phyloP scores from a whole-genome alignment of 2,329 filamentous ascomycete species.

The Trichophyton simii region DNA sequence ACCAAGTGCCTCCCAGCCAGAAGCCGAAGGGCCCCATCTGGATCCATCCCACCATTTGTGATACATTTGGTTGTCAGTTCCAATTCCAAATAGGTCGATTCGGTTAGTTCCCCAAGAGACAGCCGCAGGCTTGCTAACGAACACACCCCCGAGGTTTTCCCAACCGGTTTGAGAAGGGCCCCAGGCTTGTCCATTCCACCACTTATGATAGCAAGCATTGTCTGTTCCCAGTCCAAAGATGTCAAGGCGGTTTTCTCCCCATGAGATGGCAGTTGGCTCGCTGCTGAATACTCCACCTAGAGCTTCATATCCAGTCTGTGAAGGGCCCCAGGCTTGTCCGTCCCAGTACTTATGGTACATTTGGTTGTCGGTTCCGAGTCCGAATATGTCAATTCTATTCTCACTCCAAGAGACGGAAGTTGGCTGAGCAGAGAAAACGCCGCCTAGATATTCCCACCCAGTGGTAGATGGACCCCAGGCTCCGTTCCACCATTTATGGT shows the following conservation, averaged over 20 bases:
- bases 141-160: slow-evolving; percentile 14
- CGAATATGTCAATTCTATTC: slow-evolving; percentile 21
- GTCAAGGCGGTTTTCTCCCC: slow-evolving; percentile 14
- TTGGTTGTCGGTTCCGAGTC: slow-evolving; percentile 18
- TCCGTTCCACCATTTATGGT: slow-evolving; percentile 14
- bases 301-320: slow-evolving; percentile 9
- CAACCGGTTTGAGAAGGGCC: slow-evolving; percentile 11
- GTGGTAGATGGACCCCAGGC: slow-evolving; percentile 12
- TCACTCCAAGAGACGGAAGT: slow-evolving; percentile 18
- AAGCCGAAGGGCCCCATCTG: slow-evolving; percentile 9
- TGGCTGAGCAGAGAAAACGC: slow-evolving; percentile 18
- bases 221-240: slow-evolving; percentile 16
- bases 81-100: slow-evolving; percentile 16
- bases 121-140: slow-evolving; percentile 14
- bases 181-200: slow-evolving; percentile 12
- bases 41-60: slow-evolving; percentile 15
- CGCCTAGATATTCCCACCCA: slow-evolving; percentile 23
- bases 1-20: slow-evolving; percentile 11
- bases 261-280: slow-evolving; percentile 14
- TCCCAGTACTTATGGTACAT: slow-evolving; percentile 22
- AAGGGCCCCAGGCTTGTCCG: slow-evolving; percentile 11
- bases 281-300: slow-evolving; percentile 15
- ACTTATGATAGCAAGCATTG: slow-evolving; percentile 14
- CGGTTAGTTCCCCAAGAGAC: slow-evolving; percentile 15
- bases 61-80: slow-evolving; percentile 14